Base-by-base conservation (phyloP, 257 asterid species). In the Rhazya stricta region DNA sequence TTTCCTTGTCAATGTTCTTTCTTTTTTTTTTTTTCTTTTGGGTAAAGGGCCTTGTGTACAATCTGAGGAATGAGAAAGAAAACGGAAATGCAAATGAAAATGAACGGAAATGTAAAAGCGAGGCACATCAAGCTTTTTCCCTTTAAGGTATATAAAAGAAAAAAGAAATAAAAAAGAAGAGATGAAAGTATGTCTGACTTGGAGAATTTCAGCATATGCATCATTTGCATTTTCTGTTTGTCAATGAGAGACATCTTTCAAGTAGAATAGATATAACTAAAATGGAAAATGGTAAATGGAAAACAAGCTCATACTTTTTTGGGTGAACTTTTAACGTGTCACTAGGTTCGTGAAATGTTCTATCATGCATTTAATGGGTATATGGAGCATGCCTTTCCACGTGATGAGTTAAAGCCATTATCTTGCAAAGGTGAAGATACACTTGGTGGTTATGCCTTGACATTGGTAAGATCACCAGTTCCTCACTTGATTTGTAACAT, bases 381-480 rank as follows among this genome's bases (percentile, higher is more conserved):
- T 82, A 94, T 92, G 98, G 86, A 83, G 19, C 86, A 91, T 74
- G 99, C 99, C 69, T 94, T 94, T 79, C 98, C 99, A 34, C 91
- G 79, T 6, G 99, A 94, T 83, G 98, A 92, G 78, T 79, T 94
- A 81, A 94, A 87, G 86, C 98, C 99, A 51, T 91, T 92, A 73
- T 90, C 99, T 27, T 94, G 99, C n/a, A 86, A 84, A 78, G 99
- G 99, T 69, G 96, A 92, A 86, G 99, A 94, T 84, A 94, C 97
- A 6, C 96, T 94, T 69, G 99, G 99, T 76, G 96, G 99, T 84
- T 94, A 94, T 84, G 99, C 98, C 3, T 79, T 94, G 79, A 92
- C 99, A 73, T 82, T 94, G 96, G 99, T 94, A 82, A 88, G 79
- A 71, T 63, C 43, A 39, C 58, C 19, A 21, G 62, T 25, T 30